These are phyloP conservation scores for Neurospora sp. DNA, from an alignment of 495 filamentous ascomycete species.

Conservation along the genomic window DNA sequence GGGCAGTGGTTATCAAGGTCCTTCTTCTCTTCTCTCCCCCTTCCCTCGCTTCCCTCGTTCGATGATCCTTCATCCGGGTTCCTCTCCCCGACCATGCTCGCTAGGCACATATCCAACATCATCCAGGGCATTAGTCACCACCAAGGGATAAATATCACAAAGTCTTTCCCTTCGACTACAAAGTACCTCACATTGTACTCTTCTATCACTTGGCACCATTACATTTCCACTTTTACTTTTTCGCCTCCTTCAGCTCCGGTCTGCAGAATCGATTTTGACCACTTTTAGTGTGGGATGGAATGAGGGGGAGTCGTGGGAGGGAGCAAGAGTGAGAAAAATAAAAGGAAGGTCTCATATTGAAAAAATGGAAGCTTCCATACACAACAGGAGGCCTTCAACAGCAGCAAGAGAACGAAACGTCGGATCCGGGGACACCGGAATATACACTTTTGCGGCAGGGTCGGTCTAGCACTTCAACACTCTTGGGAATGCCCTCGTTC, in stretches of 20 bases:
- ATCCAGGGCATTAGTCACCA: not conserved
- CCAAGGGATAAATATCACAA: not conserved
- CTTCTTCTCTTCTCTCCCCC: not conserved
- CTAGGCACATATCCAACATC: not conserved
- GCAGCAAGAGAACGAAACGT: slow-evolving; percentile 4
- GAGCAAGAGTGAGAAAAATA: too few relatives aligned
- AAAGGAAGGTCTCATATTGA: too few relatives aligned
- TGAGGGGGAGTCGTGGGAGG: too few relatives aligned
- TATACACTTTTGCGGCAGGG: not conserved
- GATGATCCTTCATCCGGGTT: not conserved
- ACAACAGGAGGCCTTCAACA: not conserved
- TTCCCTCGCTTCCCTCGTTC: not conserved
- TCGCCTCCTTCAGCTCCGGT: not conserved
- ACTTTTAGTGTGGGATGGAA: too few relatives aligned
- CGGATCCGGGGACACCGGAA: slow-evolving; percentile 17
- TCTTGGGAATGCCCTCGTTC: not conserved
- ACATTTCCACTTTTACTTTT: not conserved
- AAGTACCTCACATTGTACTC: not conserved
- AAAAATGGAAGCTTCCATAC: not conserved
- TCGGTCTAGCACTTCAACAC: not conserved
- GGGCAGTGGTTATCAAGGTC: not conserved
- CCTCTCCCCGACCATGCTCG: not conserved
- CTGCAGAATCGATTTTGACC: not conserved
- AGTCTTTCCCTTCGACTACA: not conserved
- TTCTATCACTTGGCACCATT: not conserved